These are phyloP conservation scores for Komagataella pastoris DNA, from an alignment of 805 yeast genomes.

Conservation along the genomic window DNA sequence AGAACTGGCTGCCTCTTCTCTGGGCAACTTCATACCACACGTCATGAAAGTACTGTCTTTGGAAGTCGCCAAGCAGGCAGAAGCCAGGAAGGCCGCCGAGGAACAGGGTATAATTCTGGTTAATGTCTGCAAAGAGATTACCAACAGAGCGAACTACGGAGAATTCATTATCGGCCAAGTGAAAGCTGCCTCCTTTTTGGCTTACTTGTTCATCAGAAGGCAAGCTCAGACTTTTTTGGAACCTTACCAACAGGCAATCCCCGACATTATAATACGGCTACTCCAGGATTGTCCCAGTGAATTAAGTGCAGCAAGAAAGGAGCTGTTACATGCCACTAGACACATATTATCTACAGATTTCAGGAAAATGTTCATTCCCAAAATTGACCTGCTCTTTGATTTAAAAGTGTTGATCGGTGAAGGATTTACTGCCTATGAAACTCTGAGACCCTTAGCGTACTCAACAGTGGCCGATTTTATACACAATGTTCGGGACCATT, in stretches of 20 bases:
- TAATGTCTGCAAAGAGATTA: constrained; percentile 62
- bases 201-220: constrained; percentile 81
- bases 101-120: constrained; percentile 46
- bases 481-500: constrained; percentile 78
- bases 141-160: constrained; percentile 66
- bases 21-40: constrained; percentile 70
- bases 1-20: constrained; percentile 51
- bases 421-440: constrained; percentile 84
- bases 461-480: constrained; percentile 93
- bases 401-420: constrained; percentile 83
- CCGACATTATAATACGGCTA: constrained; percentile 74
- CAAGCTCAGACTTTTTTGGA: constrained; percentile 54
- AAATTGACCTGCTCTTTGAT: constrained; percentile 73
- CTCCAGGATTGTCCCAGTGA: constrained; percentile 95
- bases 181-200: constrained; percentile 89
- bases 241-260: constrained; percentile 52
- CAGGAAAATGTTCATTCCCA: constrained; percentile 69
- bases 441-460: constrained; percentile 85
- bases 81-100: constrained; percentile 46
- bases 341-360: constrained; percentile 90
- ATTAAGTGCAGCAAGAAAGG: constrained; percentile 82
- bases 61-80: constrained; percentile 73
- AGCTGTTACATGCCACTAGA: constrained; percentile 83
- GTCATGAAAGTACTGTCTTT: constrained; percentile 61
- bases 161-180: constrained; percentile 90